Base-by-base conservation (phyloP, 225 moss, liverwort and hornwort species). In the Climacium dendroides region DNA sequence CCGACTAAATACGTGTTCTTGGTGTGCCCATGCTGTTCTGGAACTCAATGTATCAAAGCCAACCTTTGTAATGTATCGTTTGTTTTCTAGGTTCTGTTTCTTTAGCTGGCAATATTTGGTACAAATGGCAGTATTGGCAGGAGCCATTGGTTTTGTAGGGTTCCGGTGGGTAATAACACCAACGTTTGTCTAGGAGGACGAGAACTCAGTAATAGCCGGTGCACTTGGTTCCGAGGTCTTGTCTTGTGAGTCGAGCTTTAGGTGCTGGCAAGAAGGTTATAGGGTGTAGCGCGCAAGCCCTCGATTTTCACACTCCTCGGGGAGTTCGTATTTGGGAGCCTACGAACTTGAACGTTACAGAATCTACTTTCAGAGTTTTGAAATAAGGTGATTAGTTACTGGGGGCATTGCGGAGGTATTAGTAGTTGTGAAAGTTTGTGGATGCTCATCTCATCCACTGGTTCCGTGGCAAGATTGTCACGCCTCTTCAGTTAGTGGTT, bases 11-110 rank as follows among this genome's bases (percentile, higher is more conserved):
- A 76, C 54, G 9, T 57, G 41, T 74, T 59, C 80, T 87, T 81
- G 77, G 87, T 87, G 90, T 55, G 83, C 82, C 53, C 54, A 78
- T 65, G 87, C 76, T 74, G 58, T 59, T 65, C 64, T 50, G 15
- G 89, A 83, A 76, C 50, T 89, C 73, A 29, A 70, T 90, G 86
- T 92, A 85, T 72, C 74, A 59, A 90, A 83, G 74, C 86, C 79
- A 74, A 86, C 86, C 69, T 61, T 86, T 92, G 92, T 93, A 92
- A 85, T 92, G 83, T 91, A 91, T 89, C 83, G 87, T 88, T 85
- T 67, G 79, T 89, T 91, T 72, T 48, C 30, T 79, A 85, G 74
- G 53, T 82, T 83, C 84, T 78, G 86, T 89, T n/a, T 55, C 82
- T 83, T 54, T 85, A 87, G 86, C 80, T 91, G 89, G 83, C 85